Conservation (phyloP, 345 rosid species). For the Salix viminalis region DNA sequence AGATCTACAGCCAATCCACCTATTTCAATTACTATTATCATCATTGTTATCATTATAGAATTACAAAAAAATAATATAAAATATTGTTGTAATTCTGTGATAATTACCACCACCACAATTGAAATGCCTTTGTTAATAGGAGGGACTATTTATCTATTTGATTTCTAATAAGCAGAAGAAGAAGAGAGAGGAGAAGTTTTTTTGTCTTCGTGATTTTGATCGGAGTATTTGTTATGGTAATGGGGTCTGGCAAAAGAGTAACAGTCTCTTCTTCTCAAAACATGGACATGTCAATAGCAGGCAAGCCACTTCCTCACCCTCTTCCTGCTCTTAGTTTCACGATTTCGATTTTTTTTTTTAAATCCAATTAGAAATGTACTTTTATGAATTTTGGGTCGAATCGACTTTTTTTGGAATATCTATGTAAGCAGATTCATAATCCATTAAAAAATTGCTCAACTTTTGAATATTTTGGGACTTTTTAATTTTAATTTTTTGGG, state of each 20-base stretch:
- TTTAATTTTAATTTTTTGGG: neutral
- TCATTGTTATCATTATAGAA: no score
- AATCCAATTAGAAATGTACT: neutral
- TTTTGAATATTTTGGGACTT: neutral
- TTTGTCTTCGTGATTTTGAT: neutral
- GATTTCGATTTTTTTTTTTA: neutral
- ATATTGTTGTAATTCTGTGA: neutral
- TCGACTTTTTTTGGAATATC: neutral
- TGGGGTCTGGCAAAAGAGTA: slow-evolving; percentile 23
- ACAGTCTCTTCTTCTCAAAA: slow-evolving; percentile 15
- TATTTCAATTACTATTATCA: neutral
- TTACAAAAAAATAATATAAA: no score
- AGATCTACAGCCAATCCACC: neutral
- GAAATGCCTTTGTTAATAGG: neutral
- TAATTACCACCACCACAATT: neutral
- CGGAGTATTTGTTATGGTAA: slow-evolving; percentile 1
- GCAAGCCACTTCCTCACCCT: slow-evolving; percentile 2
- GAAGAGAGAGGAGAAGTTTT: neutral
- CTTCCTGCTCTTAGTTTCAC: neutral
- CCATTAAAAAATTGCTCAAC: neutral
- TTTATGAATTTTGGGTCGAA: neutral
- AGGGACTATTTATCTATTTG: neutral
- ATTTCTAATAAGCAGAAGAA: neutral
- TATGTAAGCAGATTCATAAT: neutral
- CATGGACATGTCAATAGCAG: slow-evolving; percentile 9